These are phyloP conservation scores for Vitrella brassicaformis DNA, from an alignment of 73 alveolate species.

Conservation along the genomic window DNA sequence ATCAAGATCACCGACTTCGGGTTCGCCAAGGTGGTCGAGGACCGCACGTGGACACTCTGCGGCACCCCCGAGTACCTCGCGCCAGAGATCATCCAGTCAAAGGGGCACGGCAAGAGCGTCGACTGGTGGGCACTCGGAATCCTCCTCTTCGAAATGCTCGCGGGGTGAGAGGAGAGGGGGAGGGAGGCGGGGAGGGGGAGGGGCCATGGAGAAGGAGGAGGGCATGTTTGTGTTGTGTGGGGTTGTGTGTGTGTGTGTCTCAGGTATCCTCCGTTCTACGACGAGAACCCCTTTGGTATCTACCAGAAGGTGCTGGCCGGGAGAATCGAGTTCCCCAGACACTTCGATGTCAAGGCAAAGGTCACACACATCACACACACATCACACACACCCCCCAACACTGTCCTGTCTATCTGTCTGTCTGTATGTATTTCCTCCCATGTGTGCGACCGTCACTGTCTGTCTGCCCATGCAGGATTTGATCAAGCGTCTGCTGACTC, in stretches of 20 bases:
- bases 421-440: not conserved
- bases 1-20: constrained; percentile 30
- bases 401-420: not conserved
- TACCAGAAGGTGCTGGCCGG: constrained; percentile 64
- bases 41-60: constrained; percentile 34
- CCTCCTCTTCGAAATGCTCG: constrained; percentile 59
- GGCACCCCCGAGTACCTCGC: constrained; percentile 36
- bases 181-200: too few species aligned
- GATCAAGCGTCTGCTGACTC: constrained; percentile 44
- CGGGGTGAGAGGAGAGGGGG: constrained; percentile 26
- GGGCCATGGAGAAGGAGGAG: too few species aligned
- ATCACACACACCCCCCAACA: not conserved
- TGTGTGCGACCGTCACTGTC: not conserved
- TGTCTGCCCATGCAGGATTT: constrained; percentile 23
- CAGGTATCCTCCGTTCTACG: constrained; percentile 64
- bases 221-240: too few species aligned
- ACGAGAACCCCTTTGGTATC: constrained; percentile 63
- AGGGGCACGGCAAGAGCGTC: constrained; percentile 55
- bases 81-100: constrained; percentile 35
- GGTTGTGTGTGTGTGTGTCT: not conserved
- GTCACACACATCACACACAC: not conserved
- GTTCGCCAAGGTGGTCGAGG: constrained; percentile 33
- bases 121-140: constrained; percentile 77
- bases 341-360: constrained; percentile 53
- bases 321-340: constrained; percentile 53